Evolutionary conservation across 2,329 filamentous ascomycete species (phyloP).

Genomic region (Hymenoscyphus fructigenus): DNA sequence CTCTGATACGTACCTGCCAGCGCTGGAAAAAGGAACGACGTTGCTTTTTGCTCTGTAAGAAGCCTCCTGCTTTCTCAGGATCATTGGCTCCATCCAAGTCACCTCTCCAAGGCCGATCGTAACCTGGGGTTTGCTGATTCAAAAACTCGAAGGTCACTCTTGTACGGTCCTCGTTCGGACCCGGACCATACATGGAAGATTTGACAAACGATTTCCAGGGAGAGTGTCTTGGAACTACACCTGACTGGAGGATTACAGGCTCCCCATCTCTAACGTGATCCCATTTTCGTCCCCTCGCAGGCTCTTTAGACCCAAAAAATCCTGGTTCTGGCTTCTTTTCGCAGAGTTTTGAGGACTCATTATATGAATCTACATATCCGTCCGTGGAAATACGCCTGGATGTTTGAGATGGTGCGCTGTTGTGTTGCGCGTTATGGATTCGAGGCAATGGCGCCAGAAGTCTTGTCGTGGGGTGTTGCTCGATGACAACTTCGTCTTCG

Average conservation of each 20-base stretch:
- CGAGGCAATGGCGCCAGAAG: slow-evolving; percentile 29
- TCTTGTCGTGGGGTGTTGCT: slow-evolving; percentile 22
- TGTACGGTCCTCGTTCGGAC: slow-evolving; percentile 28
- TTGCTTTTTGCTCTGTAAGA: slow-evolving; percentile 33
- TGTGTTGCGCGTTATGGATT: slow-evolving; percentile 34
- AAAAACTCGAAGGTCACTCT: slow-evolving; percentile 33
- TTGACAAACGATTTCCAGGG: slow-evolving; percentile 35
- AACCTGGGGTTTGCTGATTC: slow-evolving; percentile 35
- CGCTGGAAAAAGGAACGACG: slow-evolving; percentile 28
- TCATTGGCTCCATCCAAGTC: slow-evolving; percentile 32
- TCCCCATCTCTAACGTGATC: slow-evolving; percentile 37
- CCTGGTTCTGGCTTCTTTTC: slow-evolving; percentile 32
- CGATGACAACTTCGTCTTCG: slow-evolving; percentile 23
- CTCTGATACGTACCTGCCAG: slow-evolving; percentile 29
- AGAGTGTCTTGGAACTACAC: slow-evolving; percentile 23
- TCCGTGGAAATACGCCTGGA: slow-evolving; percentile 33
- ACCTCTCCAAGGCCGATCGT: slow-evolving; percentile 37
- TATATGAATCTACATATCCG: slow-evolving; percentile 35
- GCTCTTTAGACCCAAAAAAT: slow-evolving; percentile 36
- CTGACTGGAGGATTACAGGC: slow-evolving; percentile 36
- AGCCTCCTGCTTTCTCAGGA: slow-evolving; percentile 30
- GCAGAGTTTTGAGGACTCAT: slow-evolving; percentile 22
- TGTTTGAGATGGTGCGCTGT: slow-evolving; percentile 24
- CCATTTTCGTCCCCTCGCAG: slow-evolving; percentile 38
- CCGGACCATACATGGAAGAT: slow-evolving; percentile 35